These are phyloP conservation scores for Aspergillus diversus DNA, from an alignment of 495 filamentous ascomycete species.

Conservation along the genomic window DNA sequence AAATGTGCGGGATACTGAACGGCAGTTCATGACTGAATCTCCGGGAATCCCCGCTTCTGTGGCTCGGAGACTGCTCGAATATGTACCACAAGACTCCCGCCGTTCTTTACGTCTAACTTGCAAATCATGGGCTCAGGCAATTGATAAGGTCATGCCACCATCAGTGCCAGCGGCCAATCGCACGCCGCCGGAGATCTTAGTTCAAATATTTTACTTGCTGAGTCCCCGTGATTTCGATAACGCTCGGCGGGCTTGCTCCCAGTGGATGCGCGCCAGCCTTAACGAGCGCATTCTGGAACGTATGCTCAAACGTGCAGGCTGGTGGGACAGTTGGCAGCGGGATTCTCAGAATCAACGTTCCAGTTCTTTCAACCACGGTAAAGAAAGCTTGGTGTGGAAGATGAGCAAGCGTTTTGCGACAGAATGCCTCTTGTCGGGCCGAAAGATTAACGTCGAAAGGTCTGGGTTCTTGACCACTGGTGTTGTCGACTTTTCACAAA, in stretches of 20 bases:
- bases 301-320: slow-evolving; percentile 64
- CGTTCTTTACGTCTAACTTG: slow-evolving; percentile 22
- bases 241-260: slow-evolving; percentile 65
- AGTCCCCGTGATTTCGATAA: slow-evolving; percentile 66
- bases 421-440: slow-evolving; percentile 61
- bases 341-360: slow-evolving; percentile 35
- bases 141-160: slow-evolving; percentile 10
- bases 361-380: slow-evolving; percentile 15
- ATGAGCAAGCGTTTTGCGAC: slow-evolving; percentile 64
- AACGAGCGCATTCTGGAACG: slow-evolving; percentile 51
- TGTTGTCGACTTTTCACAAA: slow-evolving; percentile 38
- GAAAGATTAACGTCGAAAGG: slow-evolving; percentile 49
- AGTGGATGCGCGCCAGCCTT: slow-evolving; percentile 69
- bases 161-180: slow-evolving; percentile 36
- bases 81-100: slow-evolving; percentile 12
- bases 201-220: slow-evolving; percentile 60
- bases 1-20: not conserved
- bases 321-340: slow-evolving; percentile 52
- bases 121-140: slow-evolving; percentile 20
- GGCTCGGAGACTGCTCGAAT: slow-evolving; percentile 12
- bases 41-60: slow-evolving; percentile 16
- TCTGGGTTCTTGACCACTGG: slow-evolving; percentile 31
- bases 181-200: slow-evolving; percentile 64
- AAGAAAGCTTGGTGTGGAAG: slow-evolving; percentile 52
- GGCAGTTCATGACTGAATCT: not conserved